phyloP scores from a whole-genome alignment of 139 green algal genomes.

The Nannochloris sp. region DNA sequence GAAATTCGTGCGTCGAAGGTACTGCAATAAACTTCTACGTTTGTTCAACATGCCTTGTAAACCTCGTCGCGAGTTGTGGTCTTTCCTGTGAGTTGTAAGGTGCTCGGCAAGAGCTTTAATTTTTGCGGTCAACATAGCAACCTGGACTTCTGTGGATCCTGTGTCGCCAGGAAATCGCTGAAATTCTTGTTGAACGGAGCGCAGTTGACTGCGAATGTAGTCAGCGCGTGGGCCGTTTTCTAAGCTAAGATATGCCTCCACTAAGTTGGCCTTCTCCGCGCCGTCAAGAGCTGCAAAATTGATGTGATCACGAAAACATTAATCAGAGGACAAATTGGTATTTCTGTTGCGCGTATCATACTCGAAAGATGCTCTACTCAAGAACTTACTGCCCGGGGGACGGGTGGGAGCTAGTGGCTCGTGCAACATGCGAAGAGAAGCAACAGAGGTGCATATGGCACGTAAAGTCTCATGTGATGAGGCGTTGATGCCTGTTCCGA shows the following conservation, averaged over 20 bases:
- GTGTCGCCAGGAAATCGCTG: constrained; percentile 42
- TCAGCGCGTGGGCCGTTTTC: constrained; percentile 17
- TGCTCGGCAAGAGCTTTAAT: constrained; percentile 38
- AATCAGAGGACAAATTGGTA: no score
- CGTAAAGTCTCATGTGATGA: no score
- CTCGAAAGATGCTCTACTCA: no score
- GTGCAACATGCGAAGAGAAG: no score
- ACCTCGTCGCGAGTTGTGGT: constrained; percentile 32
- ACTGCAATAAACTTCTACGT: constrained; percentile 44
- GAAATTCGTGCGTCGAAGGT: constrained; percentile 49
- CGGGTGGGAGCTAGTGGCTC: no score
- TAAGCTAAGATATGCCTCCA: constrained; percentile 21
- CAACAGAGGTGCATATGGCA: no score
- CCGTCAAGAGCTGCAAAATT: no score
- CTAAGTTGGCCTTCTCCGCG: constrained; percentile 6
- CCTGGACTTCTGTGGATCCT: constrained; percentile 51
- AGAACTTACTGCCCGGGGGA: no score
- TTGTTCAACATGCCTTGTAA: constrained; percentile 41
- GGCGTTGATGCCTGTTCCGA: no score
- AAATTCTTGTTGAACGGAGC: constrained; percentile 20
- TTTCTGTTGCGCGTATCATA: no score
- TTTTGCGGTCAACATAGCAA: constrained; percentile 34
- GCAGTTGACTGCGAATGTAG: neutral
- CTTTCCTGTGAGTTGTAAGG: constrained; percentile 37
- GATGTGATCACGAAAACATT: no score